Evolutionary conservation across 768 basidiomycete genomes (phyloP).

Genomic region (Tulasnella sp.): DNA sequence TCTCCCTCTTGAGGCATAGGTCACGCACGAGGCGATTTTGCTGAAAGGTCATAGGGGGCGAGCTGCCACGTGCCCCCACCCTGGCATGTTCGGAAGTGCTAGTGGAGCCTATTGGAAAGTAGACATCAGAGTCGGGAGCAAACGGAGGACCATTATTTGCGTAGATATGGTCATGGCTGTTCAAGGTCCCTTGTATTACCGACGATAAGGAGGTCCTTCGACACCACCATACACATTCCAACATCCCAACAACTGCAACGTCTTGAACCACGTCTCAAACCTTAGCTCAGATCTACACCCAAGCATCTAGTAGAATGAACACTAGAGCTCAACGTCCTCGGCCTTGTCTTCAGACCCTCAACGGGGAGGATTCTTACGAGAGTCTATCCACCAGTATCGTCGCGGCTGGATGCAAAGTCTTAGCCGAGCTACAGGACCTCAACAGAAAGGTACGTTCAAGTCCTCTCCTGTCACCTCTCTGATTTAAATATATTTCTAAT

Average conservation of each 20-base stretch:
- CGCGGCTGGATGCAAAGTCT: background rate
- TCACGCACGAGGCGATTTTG: no score
- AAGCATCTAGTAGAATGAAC: no score
- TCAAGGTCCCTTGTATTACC: no score
- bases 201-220: background rate
- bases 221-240: background rate
- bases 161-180: background rate
- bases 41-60: no score
- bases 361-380: background rate
- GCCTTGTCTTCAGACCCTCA: background rate
- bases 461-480: background rate
- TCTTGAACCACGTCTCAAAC: no score
- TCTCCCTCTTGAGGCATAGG: no score
- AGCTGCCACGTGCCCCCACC: no score
- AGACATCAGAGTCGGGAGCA: background rate
- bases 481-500: no score
- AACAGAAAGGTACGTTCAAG: background rate
- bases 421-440: background rate
- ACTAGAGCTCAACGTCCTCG: background rate
- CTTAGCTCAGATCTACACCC: no score
- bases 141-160: background rate
- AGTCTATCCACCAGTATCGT: background rate
- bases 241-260: background rate
- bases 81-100: no score
- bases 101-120: no score